A percentile compares a stretch with the other conserved stretches of the same genome.
phyloP scores from a whole-genome alignment of 1,284 basidiomycete species.

The Papiliotrema terrestris region DNA sequence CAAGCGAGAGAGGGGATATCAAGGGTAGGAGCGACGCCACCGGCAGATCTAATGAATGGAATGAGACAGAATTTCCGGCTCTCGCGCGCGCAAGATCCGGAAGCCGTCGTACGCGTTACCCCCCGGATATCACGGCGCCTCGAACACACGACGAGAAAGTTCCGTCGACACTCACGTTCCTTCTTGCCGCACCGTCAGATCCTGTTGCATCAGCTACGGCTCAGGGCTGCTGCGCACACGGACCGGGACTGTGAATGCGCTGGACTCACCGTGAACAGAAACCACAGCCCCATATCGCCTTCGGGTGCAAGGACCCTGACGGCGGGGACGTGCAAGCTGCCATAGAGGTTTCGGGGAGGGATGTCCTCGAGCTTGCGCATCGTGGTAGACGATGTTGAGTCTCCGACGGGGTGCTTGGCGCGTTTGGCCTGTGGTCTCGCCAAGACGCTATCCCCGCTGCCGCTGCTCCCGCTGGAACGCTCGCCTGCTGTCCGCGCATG shows the following conservation, averaged over 20 bases:
- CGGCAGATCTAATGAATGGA: neutral
- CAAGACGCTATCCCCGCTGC: neutral
- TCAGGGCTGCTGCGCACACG: neutral
- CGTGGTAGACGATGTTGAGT: no score
- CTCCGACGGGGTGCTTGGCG: neutral
- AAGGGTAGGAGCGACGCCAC: neutral
- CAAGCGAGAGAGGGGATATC: neutral
- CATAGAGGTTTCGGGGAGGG: slow-evolving; percentile 30
- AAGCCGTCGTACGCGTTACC: neutral
- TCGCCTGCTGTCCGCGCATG: neutral
- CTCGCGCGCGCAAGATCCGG: no score
- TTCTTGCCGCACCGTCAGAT: slow-evolving; percentile 39
- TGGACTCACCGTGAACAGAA: slow-evolving; percentile 40
- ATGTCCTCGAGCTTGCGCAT: no score
- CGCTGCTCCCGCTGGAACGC: slow-evolving; percentile 5
- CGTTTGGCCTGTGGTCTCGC: neutral
- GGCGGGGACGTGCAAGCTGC: slow-evolving; percentile 35
- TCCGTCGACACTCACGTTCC: slow-evolving; percentile 26
- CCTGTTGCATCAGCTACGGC: slow-evolving; percentile 16
- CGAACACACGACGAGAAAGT: neutral
- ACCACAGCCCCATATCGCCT: slow-evolving; percentile 40
- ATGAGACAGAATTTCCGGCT: no score
- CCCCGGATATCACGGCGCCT: neutral
- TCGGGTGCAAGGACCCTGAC: slow-evolving; percentile 33
- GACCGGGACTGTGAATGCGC: neutral